Base-by-base conservation (phyloP, 1,284 basidiomycete genomes). In the Puccinia horiana region DNA sequence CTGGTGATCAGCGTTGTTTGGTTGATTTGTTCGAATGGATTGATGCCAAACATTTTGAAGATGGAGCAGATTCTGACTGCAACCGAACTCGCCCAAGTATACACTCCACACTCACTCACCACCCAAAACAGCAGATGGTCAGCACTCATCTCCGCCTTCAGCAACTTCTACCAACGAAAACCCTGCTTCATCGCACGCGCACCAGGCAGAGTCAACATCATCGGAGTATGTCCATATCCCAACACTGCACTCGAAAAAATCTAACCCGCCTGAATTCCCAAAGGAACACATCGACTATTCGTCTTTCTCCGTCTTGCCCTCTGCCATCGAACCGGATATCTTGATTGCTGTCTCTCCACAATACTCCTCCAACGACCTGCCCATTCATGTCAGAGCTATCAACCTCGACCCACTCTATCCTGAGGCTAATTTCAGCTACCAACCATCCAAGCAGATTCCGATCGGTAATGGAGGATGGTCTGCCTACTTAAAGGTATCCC, bases 201-300 rank as follows among this genome's bases (percentile, higher is more conserved):
- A 61, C 77, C 77, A 4, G 77, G 77, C 23, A 26, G 77, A 61
- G 77, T 79, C 8, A 79, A 79, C 52, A 79, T 79, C 77, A 79
- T 79, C 47, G 77, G 77, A 5, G 77, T 79, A 18, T 72, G 77
- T 72, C 23, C 56, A 8, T 58, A 9, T 9, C 65, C 42, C 29
- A 42, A 6, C 20, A 44, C 9, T 12, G 12, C 11, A 42, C 3
- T 2, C 20, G 29, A 23, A 69, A 69, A 69, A 40, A 16, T n/a
- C 23, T 8, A 44, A 63, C 26, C 4, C 6, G 9, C 14, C n/a
- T 54, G 49, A 12, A 14, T 61, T 5, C 16, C 14, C 0, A 6
- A 20, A 79, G 77, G 77, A 79, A 72, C 77, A 79, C 54, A 79
- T 79, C 20, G 77, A 79, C 54, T 79, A 79, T 61, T 79, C 65